These are phyloP conservation scores for Elsinoe ampelina DNA, from an alignment of 2,329 filamentous ascomycete species.

Conservation along the genomic window DNA sequence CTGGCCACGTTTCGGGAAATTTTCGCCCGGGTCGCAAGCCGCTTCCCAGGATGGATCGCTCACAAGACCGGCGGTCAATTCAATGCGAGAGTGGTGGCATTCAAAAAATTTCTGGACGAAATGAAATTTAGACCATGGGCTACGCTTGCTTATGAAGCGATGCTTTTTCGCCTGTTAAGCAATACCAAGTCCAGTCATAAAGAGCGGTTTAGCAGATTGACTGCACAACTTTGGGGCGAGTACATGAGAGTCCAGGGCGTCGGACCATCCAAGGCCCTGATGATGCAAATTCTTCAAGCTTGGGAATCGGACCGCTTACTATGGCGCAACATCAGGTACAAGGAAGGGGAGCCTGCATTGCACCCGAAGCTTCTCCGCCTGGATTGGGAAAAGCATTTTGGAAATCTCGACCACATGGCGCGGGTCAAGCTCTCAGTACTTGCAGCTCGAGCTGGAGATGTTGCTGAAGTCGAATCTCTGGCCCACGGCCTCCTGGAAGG, in stretches of 20 bases:
- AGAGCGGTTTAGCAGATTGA: background rate
- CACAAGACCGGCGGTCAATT: background rate
- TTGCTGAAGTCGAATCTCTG: slow-evolving; percentile 23
- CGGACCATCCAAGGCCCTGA: background rate
- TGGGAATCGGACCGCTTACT: background rate
- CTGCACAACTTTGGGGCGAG: background rate
- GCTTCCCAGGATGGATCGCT: background rate
- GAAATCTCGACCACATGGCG: slow-evolving; percentile 19
- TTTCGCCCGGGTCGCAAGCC: background rate
- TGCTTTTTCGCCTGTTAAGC: background rate
- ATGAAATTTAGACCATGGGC: background rate
- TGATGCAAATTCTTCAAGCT: slow-evolving; percentile 3
- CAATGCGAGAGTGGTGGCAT: background rate
- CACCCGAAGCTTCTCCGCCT: background rate
- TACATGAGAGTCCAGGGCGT: background rate
- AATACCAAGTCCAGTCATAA: background rate
- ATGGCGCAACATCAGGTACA: background rate
- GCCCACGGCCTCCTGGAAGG: background rate
- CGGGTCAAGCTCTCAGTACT: slow-evolving; percentile 13
- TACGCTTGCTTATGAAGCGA: background rate
- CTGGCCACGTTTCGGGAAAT: background rate
- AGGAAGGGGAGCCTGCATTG: background rate
- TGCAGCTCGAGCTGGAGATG: slow-evolving; percentile 26
- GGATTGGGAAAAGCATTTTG: slow-evolving; percentile 20
- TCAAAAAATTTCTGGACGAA: background rate